Evolutionary conservation across 768 basidiomycete genomes (phyloP), one percentile per base, ranked within the genome.

Genomic region (Phanerochaete sordida): DNA sequence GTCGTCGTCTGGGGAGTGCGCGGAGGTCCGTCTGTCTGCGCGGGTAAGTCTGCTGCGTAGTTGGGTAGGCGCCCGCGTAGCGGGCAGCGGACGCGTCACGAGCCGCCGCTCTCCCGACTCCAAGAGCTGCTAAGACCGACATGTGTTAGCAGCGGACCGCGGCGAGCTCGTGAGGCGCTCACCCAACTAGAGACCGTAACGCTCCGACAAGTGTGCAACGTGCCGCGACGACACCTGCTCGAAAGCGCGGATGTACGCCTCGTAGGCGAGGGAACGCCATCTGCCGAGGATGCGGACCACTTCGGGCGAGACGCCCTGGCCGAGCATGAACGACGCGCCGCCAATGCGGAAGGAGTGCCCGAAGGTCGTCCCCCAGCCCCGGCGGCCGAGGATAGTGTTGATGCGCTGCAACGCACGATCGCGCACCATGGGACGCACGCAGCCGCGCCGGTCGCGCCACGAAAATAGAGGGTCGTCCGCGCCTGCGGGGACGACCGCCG

Each of bases 341-440:
- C 78, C 77, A 21, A 79, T 80, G 1, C 74, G 67, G 63, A 80
- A 80, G 9, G 74, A 78, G 62, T 79, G 77, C 0, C 77, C 73
- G 50, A 76, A 78, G 8, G 72, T 16, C 0, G 64, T 75, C 0
- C 75, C 76, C 57, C 63, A 74, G 5, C 75, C 72, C 0, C 23
- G 31, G 0, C 67, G 59, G 0, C 24, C 9, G 0, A 75, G 59
- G 8, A 75, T 72, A 1, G n/a, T 4, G 49, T 78, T 78, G 55
- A 77, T 72, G 1, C 67, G 53, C 0, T 35, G 19, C 0, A 78
- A 48, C 0, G 75, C 73, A 5, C 58, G 43, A 0, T 51, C 11
- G 46, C 69, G 71, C 3, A 71, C 65, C 69, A 75, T 71, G 0
- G 77, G 76, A 0, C 69, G 50, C 0, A 72, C 56, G 1, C 60